These are phyloP conservation scores for Clarireedia paspali DNA, from an alignment of 2,329 filamentous ascomycete genomes.

Conservation along the genomic window DNA sequence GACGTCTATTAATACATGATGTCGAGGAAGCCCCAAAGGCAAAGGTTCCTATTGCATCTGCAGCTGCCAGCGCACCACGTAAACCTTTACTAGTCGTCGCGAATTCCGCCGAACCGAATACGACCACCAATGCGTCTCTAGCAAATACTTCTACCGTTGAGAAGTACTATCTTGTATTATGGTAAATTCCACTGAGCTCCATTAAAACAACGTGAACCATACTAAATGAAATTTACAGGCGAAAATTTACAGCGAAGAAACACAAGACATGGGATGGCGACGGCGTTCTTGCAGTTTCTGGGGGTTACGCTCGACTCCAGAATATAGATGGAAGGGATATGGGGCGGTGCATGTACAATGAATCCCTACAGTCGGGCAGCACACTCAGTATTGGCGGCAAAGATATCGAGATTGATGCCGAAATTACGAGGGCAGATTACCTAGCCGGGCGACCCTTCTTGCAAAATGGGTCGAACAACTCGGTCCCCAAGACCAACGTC, in stretches of 20 bases:
- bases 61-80: conserved; percentile 21
- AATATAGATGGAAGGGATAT: conserved; percentile 57
- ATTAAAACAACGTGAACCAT: not conserved
- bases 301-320: conserved; percentile 51
- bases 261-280: conserved; percentile 74
- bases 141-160: conserved; percentile 13
- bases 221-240: conserved; percentile 35
- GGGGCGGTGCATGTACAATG: conserved; percentile 47
- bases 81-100: conserved; percentile 27
- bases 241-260: conserved; percentile 63
- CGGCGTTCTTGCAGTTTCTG: conserved; percentile 50
- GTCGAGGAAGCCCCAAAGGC: conserved; percentile 20
- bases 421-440: conserved; percentile 53
- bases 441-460: conserved; percentile 41
- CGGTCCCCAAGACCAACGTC: conserved; percentile 9
- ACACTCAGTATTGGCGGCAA: conserved; percentile 56
- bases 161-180: conserved; percentile 29
- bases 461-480: conserved; percentile 17
- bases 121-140: not conserved
- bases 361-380: conserved; percentile 51
- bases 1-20: conserved; percentile 20
- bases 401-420: conserved; percentile 59
- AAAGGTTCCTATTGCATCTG: conserved; percentile 11
- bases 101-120: conserved; percentile 17
- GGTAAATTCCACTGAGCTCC: conserved; percentile 15